Evolutionary conservation across 495 filamentous ascomycete species (phyloP), one percentile per base, ranked within the genome.

Genomic region (Trichocladium antarcticum): DNA sequence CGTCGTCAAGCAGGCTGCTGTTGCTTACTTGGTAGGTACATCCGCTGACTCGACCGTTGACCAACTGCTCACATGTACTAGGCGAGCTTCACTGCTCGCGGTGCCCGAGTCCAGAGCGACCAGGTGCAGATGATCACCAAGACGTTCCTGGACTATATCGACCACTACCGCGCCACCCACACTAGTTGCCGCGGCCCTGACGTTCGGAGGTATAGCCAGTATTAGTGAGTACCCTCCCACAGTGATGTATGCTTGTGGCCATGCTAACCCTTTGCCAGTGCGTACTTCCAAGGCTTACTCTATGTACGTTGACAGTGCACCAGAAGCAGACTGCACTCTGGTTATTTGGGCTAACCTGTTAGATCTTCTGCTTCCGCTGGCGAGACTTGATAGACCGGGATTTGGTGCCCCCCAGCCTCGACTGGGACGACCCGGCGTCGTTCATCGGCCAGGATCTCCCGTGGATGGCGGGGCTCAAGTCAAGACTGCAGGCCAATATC

Each of bases 301-400:
- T 63, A 63, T 35, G 54, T 57, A 19, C 43, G 54, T 57, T 46
- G 35, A 9, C 19, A 6, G 11, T 3, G 10, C 3, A 8, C 27
- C 59, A 89, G 5, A 72, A 88, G 20, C 1, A 27, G 21, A 10
- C 11, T 11, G 31, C 9, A 7, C 14, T 16, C 11, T 20, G 28
- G 7, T 22, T 24, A 28, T 43, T 10, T 2, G 32, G 37, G 7
- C 41, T 43, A 6, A 43, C 22, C 5, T 15, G 17, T 19, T 94
- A 96, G 69, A 94, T 97, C 42, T 99, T 96, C 73, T 99, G 92
- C 72, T 99, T 96, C 73, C 82, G 93, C 34, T 97, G 90, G 90
- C 81, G 84, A 32, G 90, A 96, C 49, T 70, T 99, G 39, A 82
- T 86, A 34, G 74, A 71, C 15, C 76, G 77, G 5, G 67, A 60